Conservation (phyloP, 208 protist genomes). For the Leishmania turanica region DNA sequence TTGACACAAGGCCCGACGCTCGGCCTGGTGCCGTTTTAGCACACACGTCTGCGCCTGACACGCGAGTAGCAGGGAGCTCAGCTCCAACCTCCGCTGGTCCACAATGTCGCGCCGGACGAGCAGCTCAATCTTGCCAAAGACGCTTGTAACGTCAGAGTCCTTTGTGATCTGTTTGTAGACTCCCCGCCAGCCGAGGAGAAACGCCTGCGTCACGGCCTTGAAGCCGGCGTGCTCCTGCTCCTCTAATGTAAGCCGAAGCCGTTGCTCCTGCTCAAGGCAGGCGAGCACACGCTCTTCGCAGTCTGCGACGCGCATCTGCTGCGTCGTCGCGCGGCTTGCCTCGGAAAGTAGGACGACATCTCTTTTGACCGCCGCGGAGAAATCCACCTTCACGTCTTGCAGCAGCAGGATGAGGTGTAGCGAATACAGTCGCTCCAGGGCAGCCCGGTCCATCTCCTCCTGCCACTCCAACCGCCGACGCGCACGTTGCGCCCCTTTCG, state of each 20-base stretch:
- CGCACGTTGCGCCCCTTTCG: constrained; percentile 5
- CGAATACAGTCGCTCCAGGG: constrained; percentile 17
- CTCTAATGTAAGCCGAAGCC: constrained; percentile 50
- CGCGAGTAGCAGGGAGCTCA: constrained; percentile 32
- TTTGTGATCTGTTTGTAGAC: constrained; percentile 48
- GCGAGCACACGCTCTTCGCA: constrained; percentile 14
- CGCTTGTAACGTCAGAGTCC: constrained; percentile 26
- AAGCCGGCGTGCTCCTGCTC: constrained; percentile 44
- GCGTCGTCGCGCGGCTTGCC: constrained; percentile 4
- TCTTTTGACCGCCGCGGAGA: constrained; percentile 18
- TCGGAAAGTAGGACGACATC: constrained; percentile 27
- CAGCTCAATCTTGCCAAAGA: constrained; percentile 59
- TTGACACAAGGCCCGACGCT: constrained; percentile 37
- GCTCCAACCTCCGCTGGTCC: constrained; percentile 53
- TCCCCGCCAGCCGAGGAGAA: constrained; percentile 55
- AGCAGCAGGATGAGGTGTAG: constrained; percentile 23
- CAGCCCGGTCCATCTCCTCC: constrained; percentile 18
- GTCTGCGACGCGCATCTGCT: constrained; percentile 3
- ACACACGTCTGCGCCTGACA: constrained; percentile 11
- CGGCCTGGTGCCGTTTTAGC: constrained; percentile 9
- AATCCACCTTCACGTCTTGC: constrained; percentile 17
- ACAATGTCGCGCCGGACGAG: constrained; percentile 58
- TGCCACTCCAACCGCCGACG: constrained; percentile 20
- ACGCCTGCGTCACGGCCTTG: constrained; percentile 35
- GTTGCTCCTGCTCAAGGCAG: constrained; percentile 39